phyloP scores from a whole-genome alignment of 2,329 filamentous ascomycete species.

The Aspergillaceae sp. region DNA sequence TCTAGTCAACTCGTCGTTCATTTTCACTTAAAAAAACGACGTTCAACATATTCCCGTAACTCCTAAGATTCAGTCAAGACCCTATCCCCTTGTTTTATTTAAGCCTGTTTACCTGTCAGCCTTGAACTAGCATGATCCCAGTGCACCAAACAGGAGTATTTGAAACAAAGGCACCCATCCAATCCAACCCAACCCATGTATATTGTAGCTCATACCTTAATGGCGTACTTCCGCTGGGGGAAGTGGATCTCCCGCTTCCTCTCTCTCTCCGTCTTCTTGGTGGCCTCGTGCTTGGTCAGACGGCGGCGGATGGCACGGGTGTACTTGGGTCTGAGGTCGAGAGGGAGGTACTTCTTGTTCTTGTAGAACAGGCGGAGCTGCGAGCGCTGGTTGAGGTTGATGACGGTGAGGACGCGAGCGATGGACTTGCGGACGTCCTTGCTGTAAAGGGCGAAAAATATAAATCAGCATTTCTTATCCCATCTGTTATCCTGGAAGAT shows the following conservation, averaged over 20 bases:
- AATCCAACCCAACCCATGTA: slow-evolving; percentile 3
- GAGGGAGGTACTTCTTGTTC: slow-evolving; percentile 98
- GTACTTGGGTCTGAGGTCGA: slow-evolving; percentile 97
- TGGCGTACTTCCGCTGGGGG: slow-evolving; percentile 96
- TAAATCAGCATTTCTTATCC: slow-evolving; percentile 17
- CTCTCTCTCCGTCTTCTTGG: slow-evolving; percentile 79
- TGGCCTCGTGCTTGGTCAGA: slow-evolving; percentile 84
- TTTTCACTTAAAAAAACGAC: slow-evolving; percentile 16
- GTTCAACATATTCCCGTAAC: slow-evolving; percentile 19
- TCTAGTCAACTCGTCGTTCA: slow-evolving; percentile 22
- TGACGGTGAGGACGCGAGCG: slow-evolving; percentile 95
- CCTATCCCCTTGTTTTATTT: slow-evolving; percentile 12
- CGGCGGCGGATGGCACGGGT: slow-evolving; percentile 96
- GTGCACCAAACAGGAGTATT: no score
- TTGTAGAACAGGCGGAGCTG: slow-evolving; percentile 99
- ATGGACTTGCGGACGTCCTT: slow-evolving; percentile 99
- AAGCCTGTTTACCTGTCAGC: slow-evolving; percentile 18
- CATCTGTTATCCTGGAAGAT: no score
- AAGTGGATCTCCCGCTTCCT: slow-evolving; percentile 96
- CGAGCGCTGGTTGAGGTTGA: slow-evolving; percentile 98
- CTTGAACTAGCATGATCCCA: slow-evolving; percentile 4
- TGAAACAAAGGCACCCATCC: neutral
- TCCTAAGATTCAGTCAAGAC: slow-evolving; percentile 24
- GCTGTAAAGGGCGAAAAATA: slow-evolving; percentile 42
- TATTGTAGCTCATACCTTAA: slow-evolving; percentile 64